Conservation (phyloP, 441 rosid species). For the Pelargonium citronellum region DNA sequence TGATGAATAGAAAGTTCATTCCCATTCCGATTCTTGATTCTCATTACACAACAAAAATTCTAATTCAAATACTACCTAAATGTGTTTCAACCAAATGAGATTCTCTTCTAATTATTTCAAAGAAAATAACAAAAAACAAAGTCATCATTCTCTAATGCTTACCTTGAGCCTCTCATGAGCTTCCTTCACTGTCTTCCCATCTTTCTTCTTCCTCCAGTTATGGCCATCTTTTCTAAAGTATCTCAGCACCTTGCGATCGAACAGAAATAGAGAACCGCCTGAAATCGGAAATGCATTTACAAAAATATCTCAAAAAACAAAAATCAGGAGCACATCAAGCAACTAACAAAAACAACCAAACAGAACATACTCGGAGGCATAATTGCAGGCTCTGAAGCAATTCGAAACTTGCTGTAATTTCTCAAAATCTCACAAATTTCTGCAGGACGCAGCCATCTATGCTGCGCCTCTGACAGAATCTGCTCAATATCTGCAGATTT, state of each 20-base stretch:
- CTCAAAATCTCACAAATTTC: conserved; percentile 87
- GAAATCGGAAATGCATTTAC: conserved; percentile 21
- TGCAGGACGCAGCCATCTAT: conserved; percentile 89
- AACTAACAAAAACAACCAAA: not conserved
- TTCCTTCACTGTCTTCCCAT: conserved; percentile 93
- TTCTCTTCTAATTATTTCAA: not conserved
- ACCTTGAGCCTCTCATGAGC: conserved; percentile 98
- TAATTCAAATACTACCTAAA: not conserved
- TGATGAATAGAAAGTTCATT: too few species aligned
- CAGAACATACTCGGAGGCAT: conserved; percentile 59
- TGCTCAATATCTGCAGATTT: conserved; percentile 29
- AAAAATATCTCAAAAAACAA: not conserved
- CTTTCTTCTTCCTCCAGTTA: conserved; percentile 94
- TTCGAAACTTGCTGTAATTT: conserved; percentile 48
- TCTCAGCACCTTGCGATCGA: conserved; percentile 85
- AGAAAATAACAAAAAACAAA: conserved; percentile 1
- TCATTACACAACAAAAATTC: too few species aligned
- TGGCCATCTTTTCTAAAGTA: conserved; percentile 97
- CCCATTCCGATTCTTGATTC: too few species aligned
- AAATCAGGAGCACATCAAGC: not conserved
- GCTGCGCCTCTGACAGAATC: conserved; percentile 66
- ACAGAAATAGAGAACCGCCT: conserved; percentile 95
- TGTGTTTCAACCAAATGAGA: not conserved
- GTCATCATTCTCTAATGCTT: conserved; percentile 13
- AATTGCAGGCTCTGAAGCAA: conserved; percentile 70